Base-by-base conservation (phyloP, 2,329 filamentous ascomycete genomes). In the Aspergillus brasiliensis region DNA sequence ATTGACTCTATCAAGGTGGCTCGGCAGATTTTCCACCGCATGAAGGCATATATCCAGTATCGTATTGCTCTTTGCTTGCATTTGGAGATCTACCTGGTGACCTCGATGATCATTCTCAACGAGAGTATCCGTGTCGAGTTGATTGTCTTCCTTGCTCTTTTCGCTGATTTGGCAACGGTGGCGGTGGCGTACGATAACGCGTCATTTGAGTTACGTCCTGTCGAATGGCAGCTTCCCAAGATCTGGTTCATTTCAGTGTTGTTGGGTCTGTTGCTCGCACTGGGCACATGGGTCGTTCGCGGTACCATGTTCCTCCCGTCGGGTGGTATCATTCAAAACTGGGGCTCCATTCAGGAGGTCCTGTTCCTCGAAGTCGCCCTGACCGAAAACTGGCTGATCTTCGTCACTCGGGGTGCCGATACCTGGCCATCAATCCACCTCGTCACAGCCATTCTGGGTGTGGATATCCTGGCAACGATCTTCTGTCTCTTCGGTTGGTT, bases 381-480 rank as follows among this genome's bases (percentile, higher is more conserved):
- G 57, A 94, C 92, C 62, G 92, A 96, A 84, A 96, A 96, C 82
- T 96, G 92, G 92, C 87, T 96, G 54, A 96, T 96, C 78, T 96
- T 96, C 83, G 94, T 96, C 79, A 96, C 92, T 65, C 91, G 92
- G 83, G 92, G 90, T 62, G 86, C 84, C 63, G 83, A 87, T 72
- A 91, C 89, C 5, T 88, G 85, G 81, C 89, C 89, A 51, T 91
- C 88, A 0, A 88, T 88, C 82, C 88, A 91, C 72, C 81, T 92
- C 25, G 82, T 91, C 57, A 80, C 78, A 40, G 89, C 89, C 59
- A 92, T 92, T 72, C 78, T 90, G 57, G 85, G 84, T 69, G 89
- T 92, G 66, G 89, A 92, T 70, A 80, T 85, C 54, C 76, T 92
- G 17, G 87, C 89, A 13, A 91, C 89, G 21, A 81, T 91, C 72